Base-by-base conservation (phyloP, 78 protist species). In the Anaeramoeba ignava region DNA sequence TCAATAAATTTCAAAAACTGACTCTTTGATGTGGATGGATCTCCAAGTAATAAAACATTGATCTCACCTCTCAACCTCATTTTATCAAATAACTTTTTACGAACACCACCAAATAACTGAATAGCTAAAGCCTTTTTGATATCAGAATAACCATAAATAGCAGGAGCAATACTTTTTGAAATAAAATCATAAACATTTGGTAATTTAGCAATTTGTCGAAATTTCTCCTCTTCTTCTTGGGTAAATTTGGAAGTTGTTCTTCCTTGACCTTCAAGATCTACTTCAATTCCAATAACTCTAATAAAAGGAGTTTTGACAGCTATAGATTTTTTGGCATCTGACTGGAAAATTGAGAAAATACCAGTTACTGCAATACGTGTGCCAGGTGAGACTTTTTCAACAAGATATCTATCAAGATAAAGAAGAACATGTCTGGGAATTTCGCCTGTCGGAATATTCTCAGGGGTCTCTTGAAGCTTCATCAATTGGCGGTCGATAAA, bases 21-120 rank as follows among this genome's bases (percentile, higher is more conserved):
- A 0, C 94, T 87, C 87, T 98, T 98, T 0, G 99, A 99, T 0
- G 98, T 96, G 37, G 98, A 96, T 0, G 99, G 99, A 83, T 98
- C 99, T n/a, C 99, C 99, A 3, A 98, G 82, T 38, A 98, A 89
- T n/a, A 98, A 93, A 1, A 98, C 94, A 93, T 98, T 98, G 87
- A 98, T 93, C 83, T 98, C 99, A 23, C 99, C 99, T 37, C 99
- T 88, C n/a, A 97, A 79, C 27, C 89, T 87, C 91, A 91, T 89
- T 42, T 96, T 96, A 41, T 97, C 99, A 23, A 92, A 88, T 39
- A 94, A 79, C 38, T 1, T 34, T 88, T 95, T 96, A 27, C 94
- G 80, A 1, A 93, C 34, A 31, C 84, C 87, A 2, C 98, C 97
- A 85, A 98, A 91, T 33, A 98, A 89, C 78, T 89, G 96, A 83